phyloP scores from a whole-genome alignment of 2,329 filamentous ascomycete genomes.

The Sarocladiaceae sp. region DNA sequence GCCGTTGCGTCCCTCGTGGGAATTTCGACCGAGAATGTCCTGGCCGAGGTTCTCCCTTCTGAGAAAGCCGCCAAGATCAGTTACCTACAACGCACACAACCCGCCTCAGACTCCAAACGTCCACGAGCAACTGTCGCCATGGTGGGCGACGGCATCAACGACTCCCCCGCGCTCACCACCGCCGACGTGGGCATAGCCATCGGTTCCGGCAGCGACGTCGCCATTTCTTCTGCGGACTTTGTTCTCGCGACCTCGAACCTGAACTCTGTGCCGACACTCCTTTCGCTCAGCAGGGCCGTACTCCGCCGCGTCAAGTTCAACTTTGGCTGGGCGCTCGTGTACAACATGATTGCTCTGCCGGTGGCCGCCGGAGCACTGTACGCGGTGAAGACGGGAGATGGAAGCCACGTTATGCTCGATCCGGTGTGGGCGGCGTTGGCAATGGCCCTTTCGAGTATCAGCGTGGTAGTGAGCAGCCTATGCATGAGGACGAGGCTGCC shows the following conservation, averaged over 20 bases:
- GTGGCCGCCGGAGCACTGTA: conserved; percentile 77
- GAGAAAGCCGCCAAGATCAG: conserved; percentile 71
- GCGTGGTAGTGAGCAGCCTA: conserved; percentile 78
- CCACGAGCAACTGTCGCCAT: conserved; percentile 61
- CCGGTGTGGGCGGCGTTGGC: conserved; percentile 84
- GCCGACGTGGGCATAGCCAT: conserved; percentile 83
- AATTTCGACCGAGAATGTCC: conserved; percentile 67
- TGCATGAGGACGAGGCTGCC: conserved; percentile 51
- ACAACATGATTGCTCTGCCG: conserved; percentile 73
- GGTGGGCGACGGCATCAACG: conserved; percentile 86
- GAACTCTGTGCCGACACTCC: conserved; percentile 62
- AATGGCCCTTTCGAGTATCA: conserved; percentile 89
- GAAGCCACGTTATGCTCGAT: conserved; percentile 57
- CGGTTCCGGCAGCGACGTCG: conserved; percentile 76
- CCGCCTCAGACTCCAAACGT: conserved; percentile 23
- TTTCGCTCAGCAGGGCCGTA: conserved; percentile 64
- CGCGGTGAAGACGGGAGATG: conserved; percentile 38
- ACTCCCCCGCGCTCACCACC: conserved; percentile 71
- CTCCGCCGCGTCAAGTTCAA: conserved; percentile 78
- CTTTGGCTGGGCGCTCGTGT: conserved; percentile 78
- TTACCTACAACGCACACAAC: conserved; percentile 50
- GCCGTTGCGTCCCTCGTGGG: conserved; percentile 72
- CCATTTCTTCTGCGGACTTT: conserved; percentile 74
- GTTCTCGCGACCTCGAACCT: conserved; percentile 72
- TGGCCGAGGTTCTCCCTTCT: conserved; percentile 79